phyloP scores from a whole-genome alignment of 1,284 basidiomycete species.

The Austropuccinia psidii region DNA sequence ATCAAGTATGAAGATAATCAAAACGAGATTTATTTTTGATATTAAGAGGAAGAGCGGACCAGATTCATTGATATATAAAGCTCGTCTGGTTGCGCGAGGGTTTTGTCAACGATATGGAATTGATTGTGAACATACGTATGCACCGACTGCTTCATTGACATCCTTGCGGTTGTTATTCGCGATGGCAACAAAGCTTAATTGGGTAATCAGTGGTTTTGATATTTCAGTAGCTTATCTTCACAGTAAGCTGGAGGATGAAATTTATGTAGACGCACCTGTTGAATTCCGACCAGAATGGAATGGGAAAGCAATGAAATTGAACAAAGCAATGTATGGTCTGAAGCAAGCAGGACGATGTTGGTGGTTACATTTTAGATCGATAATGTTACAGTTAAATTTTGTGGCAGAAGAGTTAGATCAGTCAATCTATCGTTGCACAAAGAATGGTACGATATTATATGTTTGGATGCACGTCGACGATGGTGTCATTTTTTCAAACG shows the following conservation, averaged over 20 bases:
- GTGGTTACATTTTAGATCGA: not conserved
- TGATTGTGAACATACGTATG: not conserved
- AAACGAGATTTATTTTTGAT: not conserved
- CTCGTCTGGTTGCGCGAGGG: not conserved
- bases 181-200: not conserved
- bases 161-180: not conserved
- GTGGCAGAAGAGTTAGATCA: not conserved
- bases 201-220: not conserved
- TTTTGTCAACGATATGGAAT: not conserved
- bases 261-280: not conserved
- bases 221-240: conserved; percentile 1
- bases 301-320: not conserved
- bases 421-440: not conserved
- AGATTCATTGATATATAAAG: too few relatives aligned
- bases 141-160: conserved; percentile 1
- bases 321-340: not conserved
- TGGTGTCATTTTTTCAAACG: not conserved
- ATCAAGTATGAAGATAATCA: not conserved
- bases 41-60: not conserved
- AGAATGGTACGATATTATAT: not conserved
- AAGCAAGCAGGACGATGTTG: not conserved
- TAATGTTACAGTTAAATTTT: not conserved
- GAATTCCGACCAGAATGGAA: not conserved
- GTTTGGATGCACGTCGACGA: conserved; percentile 7
- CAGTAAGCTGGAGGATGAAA: not conserved